Evolutionary conservation across 2,329 filamentous ascomycete species (phyloP), one percentile per base, ranked within the genome.

Genomic region (Ilyonectria robusta): DNA sequence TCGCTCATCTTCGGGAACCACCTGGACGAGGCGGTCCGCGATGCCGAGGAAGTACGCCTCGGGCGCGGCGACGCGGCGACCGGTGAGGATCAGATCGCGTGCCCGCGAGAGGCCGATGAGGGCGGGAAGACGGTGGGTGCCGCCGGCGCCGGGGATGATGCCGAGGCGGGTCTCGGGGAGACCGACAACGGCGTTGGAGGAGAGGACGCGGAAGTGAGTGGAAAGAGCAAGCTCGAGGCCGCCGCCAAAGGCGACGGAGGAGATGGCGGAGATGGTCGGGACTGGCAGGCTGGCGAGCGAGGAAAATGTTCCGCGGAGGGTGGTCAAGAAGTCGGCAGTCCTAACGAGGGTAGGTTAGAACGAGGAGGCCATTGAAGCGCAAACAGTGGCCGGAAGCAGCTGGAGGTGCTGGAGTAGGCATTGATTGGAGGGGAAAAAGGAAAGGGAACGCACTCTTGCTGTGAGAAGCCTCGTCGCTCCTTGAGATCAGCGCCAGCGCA

Each of bases 401-500:
- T 26, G 46, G 7, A 37, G 37, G 37, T 6, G 11, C 17, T 6
- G 6, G 26, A 21, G 13, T 44, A 19, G 42, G 54, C 44, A 35
- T 48, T 47, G 51, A 56, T 54, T 15, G 42, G 15, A 21, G 9
- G 2, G 5, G 62, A 23, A 17, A 26, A 9, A 13, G n/a, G n/a
- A 6, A 62, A 65, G 17, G 66, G 33, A 62, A 81, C 89, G 68
- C 80, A 97, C 94, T 98, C 92, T 74, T 94, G 88, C 67, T 86
- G 87, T 1, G 89, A 91, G 81, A 98, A 96, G 4, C 86, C 88
- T 65, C 88, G 87, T 31, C 95, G 86, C 85, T 98, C 95, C 79
- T 98, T 98, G 76, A 99, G 82, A 78, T 99, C 96, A 4, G 96
- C 96, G 42, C 96, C 96, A 0, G 96, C 94, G 81, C 96, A 99